Conservation (phyloP, 768 basidiomycete genomes). For the Suillus hirtellus region DNA sequence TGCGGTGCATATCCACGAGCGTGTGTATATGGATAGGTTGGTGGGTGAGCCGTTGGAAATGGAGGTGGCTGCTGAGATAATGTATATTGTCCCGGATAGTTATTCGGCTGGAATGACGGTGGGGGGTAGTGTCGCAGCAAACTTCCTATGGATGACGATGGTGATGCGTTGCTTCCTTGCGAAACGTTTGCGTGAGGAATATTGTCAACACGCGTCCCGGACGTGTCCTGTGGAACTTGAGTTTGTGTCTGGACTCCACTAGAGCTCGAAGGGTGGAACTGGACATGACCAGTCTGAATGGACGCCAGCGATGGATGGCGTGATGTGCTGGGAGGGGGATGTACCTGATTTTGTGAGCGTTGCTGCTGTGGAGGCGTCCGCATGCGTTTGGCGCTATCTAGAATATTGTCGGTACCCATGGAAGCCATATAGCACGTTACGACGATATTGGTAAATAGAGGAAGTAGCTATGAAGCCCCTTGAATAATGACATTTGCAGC, state of each 20-base stretch:
- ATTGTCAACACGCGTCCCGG: background rate
- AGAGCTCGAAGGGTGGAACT: background rate
- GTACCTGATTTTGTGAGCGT: constrained; percentile 2
- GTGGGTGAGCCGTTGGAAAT: constrained; percentile 31
- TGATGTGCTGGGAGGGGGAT: constrained; percentile 2
- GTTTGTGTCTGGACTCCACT: background rate
- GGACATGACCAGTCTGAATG: constrained; percentile 10
- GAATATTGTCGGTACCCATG: background rate
- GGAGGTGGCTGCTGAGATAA: constrained; percentile 42
- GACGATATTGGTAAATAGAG: background rate
- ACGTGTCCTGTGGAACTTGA: background rate
- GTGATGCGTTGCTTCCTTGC: constrained; percentile 3
- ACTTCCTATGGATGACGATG: constrained; percentile 26
- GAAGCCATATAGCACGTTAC: background rate
- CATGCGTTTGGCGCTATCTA: background rate
- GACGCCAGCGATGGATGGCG: constrained; percentile 2
- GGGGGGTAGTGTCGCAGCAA: constrained; percentile 22
- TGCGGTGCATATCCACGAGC: constrained; percentile 39
- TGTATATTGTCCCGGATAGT: constrained; percentile 48
- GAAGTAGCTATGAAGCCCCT: background rate
- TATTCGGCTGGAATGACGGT: constrained; percentile 35
- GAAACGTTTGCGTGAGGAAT: background rate
- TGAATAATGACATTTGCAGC: background rate
- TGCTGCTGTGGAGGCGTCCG: constrained; percentile 5
- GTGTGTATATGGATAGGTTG: constrained; percentile 32